These are phyloP conservation scores for Parmelia sp. DNA, from an alignment of 495 filamentous ascomycete genomes.

Conservation along the genomic window DNA sequence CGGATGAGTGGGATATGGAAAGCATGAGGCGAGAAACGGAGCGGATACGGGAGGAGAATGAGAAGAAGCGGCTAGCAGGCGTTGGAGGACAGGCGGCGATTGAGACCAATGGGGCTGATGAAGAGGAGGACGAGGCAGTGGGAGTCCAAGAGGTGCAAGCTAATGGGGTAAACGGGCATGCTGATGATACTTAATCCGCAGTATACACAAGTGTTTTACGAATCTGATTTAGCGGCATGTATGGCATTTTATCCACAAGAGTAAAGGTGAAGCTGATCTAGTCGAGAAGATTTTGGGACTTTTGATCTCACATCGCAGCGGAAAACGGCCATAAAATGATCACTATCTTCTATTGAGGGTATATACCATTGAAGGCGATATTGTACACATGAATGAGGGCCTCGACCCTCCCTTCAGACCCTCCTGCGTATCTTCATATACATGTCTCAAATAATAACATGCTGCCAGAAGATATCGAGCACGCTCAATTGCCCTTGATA, in stretches of 20 bases:
- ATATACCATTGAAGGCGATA: background rate
- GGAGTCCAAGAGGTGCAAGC: slow-evolving; percentile 25
- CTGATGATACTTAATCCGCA: slow-evolving; percentile 4
- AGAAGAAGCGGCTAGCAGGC: slow-evolving; percentile 49
- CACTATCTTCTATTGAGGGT: background rate
- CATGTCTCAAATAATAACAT: background rate
- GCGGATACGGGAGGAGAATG: slow-evolving; percentile 54
- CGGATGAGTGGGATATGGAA: slow-evolving; percentile 67
- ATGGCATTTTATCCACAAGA: background rate
- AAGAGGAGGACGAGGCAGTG: slow-evolving; percentile 21
- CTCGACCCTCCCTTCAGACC: background rate
- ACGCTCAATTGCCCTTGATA: no score
- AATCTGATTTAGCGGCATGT: slow-evolving; percentile 17
- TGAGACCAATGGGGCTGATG: slow-evolving; percentile 16
- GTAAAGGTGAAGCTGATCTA: background rate
- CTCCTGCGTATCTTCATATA: background rate
- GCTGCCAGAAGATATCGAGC: background rate
- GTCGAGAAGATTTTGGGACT: background rate
- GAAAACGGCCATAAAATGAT: background rate
- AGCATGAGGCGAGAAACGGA: slow-evolving; percentile 67
- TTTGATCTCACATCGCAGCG: background rate
- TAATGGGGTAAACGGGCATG: slow-evolving; percentile 18
- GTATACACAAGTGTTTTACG: background rate
- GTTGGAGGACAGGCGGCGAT: slow-evolving; percentile 21
- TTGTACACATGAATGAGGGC: background rate